Evolutionary conservation across 108 stramenopile genomes (phyloP), one percentile per base, ranked within the genome.

Genomic region (Nitzschia sp.): DNA sequence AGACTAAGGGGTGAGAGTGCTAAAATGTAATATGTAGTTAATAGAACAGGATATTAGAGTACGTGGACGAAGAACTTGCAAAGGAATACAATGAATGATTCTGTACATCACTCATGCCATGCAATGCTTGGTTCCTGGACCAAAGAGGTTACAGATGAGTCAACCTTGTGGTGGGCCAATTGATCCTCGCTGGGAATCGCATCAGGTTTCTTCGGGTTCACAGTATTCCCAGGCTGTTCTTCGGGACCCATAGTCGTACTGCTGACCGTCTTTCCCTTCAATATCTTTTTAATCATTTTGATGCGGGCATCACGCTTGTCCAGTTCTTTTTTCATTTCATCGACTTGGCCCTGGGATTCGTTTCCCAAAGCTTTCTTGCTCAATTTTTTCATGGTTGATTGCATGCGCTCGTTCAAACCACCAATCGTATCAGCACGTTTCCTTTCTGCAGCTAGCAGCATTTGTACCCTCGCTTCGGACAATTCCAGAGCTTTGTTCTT

Each of bases 351-450:
- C 22, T 55, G 26, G 11, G 34, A 17, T 39, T 29, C 57, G 17
- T 55, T 15, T 3, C 54, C 21, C 38, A 58, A 38, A 12, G 57
- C 38, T 29, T 58, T 58, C 37, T 19, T 37, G 29, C 57, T 58
- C 8, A 58, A 40, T 40, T 40, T 34, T 9, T 19, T 34, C 57
- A 58, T 58, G 10, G 57, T 29, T 2, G 26, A 2, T 58, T 58
- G 26, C 57, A 58, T 58, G n/a, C 57, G 26, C 2, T 34, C 57
- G 19, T 58, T 58, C n/a, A 58, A 10, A 6, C 26, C 37, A 9
- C 37, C 29, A 15, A 58, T 34, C 3, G 57, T 58, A 2, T 58
- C 57, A 40, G 29, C 37, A n/a, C 57, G 26, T 58, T 58, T 58
- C 38, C 57, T 58, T 37, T 58, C 57, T 22, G 38, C 57, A 2